phyloP scores from a whole-genome alignment of 108 stramenopile genomes.

The Chaetoceros muelleri region DNA sequence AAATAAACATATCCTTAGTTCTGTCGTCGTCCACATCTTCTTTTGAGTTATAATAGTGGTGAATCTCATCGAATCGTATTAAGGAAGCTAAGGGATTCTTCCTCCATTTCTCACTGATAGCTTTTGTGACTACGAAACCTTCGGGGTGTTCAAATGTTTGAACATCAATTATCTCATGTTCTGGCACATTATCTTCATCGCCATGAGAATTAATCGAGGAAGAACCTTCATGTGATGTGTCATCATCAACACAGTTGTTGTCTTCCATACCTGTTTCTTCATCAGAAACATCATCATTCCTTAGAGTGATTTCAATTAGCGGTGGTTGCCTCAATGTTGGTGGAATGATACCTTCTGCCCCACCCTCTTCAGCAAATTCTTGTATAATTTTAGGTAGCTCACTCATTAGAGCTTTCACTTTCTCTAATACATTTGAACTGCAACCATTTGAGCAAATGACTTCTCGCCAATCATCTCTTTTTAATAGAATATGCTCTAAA shows the following conservation, averaged over 20 bases:
- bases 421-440: constrained; percentile 13
- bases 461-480: constrained; percentile 56
- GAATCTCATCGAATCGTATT: constrained; percentile 33
- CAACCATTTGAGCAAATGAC: constrained; percentile 14
- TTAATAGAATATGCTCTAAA: constrained; percentile 58
- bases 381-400: constrained; percentile 30
- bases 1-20: constrained; percentile 26
- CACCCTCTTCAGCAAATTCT: constrained; percentile 19
- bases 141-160: constrained; percentile 29
- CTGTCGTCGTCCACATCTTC: constrained; percentile 1
- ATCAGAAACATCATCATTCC: constrained; percentile 1
- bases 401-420: constrained; percentile 33
- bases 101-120: constrained; percentile 6
- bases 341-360: constrained; percentile 47
- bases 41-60: constrained; percentile 12
- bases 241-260: constrained; percentile 4
- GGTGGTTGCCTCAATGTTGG: constrained; percentile 45
- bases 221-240: not conserved
- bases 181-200: constrained; percentile 2
- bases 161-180: constrained; percentile 19
- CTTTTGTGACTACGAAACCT: too few relatives aligned
- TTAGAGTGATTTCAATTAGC: constrained; percentile 4
- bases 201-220: constrained; percentile 10
- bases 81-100: constrained; percentile 53
- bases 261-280: constrained; percentile 6